These are phyloP conservation scores for Aspergillus ruber DNA, from an alignment of 2,329 filamentous ascomycete genomes.

Conservation along the genomic window DNA sequence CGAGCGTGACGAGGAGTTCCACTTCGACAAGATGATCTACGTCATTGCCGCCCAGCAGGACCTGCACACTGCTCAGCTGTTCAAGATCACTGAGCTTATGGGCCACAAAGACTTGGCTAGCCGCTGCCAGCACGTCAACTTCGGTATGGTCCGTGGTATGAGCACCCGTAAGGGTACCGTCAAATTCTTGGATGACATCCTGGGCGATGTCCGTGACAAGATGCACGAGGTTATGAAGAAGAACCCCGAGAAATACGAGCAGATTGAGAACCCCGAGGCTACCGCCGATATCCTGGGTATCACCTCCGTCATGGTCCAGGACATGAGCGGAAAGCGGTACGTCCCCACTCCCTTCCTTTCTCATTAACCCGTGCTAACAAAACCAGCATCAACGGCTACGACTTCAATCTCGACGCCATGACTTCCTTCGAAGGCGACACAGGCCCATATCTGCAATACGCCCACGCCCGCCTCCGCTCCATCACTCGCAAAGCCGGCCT, in stretches of 20 bases:
- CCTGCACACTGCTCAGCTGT: slow-evolving; percentile 57
- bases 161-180: slow-evolving; percentile 63
- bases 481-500: slow-evolving; percentile 53
- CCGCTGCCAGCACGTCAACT: slow-evolving; percentile 59
- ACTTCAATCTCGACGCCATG: slow-evolving; percentile 61
- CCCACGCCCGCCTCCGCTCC: slow-evolving; percentile 54
- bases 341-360: slow-evolving; percentile 18
- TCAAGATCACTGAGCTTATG: slow-evolving; percentile 59
- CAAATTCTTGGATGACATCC: slow-evolving; percentile 67
- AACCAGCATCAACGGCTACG: slow-evolving; percentile 54
- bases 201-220: slow-evolving; percentile 75
- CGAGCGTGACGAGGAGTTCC: slow-evolving; percentile 56
- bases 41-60: slow-evolving; percentile 60
- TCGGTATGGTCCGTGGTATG: slow-evolving; percentile 62
- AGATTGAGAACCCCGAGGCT: slow-evolving; percentile 74
- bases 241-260: slow-evolving; percentile 83
- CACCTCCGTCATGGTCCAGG: slow-evolving; percentile 93
- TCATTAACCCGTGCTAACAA: slow-evolving; percentile 41
- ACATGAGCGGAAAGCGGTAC: slow-evolving; percentile 90
- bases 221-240: slow-evolving; percentile 98
- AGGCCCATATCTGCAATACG: slow-evolving; percentile 60
- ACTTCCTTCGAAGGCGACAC: slow-evolving; percentile 61
- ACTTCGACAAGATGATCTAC: slow-evolving; percentile 64
- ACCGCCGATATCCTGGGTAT: slow-evolving; percentile 88
- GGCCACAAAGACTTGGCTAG: slow-evolving; percentile 54